Evolutionary conservation across 352 stramenopile genomes (phyloP).

Genomic region (Globisporangium apiculatum): DNA sequence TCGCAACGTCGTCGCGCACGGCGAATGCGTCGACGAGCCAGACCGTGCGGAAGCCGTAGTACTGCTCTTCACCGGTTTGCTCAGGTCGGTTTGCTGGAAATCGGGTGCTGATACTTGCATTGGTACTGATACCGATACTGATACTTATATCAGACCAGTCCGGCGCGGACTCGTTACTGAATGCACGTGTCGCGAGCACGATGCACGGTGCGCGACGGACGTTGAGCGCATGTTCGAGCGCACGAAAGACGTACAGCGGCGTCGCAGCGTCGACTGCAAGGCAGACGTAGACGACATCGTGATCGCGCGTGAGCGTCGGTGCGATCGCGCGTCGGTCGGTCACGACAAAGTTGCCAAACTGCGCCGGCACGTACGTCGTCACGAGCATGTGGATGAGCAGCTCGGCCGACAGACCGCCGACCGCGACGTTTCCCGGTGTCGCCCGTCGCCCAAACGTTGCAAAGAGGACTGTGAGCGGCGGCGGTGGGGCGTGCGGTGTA

Average conservation of each 20-base stretch:
- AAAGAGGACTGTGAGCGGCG: slow-evolving; percentile 83
- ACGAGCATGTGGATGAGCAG: slow-evolving; percentile 89
- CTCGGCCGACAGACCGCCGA: slow-evolving; percentile 80
- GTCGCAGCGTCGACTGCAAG: slow-evolving; percentile 33
- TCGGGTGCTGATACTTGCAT: slow-evolving; percentile 8
- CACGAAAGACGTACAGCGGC: slow-evolving; percentile 53
- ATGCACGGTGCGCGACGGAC: slow-evolving; percentile 80
- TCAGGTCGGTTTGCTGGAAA: slow-evolving; percentile 81
- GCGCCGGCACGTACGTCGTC: slow-evolving; percentile 87
- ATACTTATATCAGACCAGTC: too few species aligned
- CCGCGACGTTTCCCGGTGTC: slow-evolving; percentile 67
- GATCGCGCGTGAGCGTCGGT: slow-evolving; percentile 33
- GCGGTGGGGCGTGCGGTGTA: slow-evolving; percentile 76
- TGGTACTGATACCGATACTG: too few species aligned
- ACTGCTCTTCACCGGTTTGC: slow-evolving; percentile 87
- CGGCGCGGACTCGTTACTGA: slow-evolving; percentile 14
- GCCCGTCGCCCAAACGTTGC: slow-evolving; percentile 86
- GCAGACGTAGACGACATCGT: slow-evolving; percentile 37
- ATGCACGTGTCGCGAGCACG: slow-evolving; percentile 37
- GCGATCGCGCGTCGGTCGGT: slow-evolving; percentile 71
- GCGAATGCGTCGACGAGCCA: slow-evolving; percentile 55
- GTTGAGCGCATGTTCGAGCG: slow-evolving; percentile 88
- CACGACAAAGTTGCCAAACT: slow-evolving; percentile 90
- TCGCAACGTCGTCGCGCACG: slow-evolving; percentile 35
- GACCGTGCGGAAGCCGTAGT: slow-evolving; percentile 87